Conservation (phyloP, 306 rosid species). For the Rubus parviflorus region DNA sequence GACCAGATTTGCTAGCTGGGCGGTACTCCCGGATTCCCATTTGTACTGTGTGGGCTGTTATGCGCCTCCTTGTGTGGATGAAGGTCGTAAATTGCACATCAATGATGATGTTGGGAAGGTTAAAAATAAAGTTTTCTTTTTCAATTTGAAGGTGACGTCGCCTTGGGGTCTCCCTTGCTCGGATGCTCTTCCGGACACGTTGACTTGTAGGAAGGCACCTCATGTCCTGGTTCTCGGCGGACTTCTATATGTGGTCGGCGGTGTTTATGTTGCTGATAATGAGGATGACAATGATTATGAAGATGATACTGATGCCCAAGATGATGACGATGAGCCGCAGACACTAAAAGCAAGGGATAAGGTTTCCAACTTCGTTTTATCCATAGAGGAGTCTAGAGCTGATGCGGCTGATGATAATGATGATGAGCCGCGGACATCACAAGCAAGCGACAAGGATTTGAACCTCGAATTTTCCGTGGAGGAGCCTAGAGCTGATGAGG, state of each 20-base stretch:
- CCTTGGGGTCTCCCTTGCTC: too few species aligned
- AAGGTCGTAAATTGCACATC: neutral
- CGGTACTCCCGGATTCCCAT: neutral
- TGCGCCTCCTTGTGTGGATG: neutral
- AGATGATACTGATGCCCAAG: neutral
- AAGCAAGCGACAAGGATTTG: neutral
- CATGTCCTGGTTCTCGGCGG: neutral
- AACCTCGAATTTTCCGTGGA: too few species aligned
- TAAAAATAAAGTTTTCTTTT: neutral
- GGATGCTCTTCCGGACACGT: neutral
- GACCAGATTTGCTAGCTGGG: neutral
- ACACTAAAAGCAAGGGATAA: too few species aligned
- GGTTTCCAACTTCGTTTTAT: too few species aligned
- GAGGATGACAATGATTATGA: neutral
- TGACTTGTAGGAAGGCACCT: neutral
- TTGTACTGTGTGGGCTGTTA: neutral
- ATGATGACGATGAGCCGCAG: neutral
- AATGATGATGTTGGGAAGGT: neutral
- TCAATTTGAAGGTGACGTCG: neutral
- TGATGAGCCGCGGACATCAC: neutral
- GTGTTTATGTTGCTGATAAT: neutral
- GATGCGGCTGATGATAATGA: too few species aligned
- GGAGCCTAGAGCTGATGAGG: too few species aligned
- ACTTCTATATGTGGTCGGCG: neutral
- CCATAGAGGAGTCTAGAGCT: too few species aligned